Percentiles rank a stretch among this genome's conserved stretches.
Evolutionary conservation across 495 filamentous ascomycete species (phyloP).

Genomic region (Neurospora africana): DNA sequence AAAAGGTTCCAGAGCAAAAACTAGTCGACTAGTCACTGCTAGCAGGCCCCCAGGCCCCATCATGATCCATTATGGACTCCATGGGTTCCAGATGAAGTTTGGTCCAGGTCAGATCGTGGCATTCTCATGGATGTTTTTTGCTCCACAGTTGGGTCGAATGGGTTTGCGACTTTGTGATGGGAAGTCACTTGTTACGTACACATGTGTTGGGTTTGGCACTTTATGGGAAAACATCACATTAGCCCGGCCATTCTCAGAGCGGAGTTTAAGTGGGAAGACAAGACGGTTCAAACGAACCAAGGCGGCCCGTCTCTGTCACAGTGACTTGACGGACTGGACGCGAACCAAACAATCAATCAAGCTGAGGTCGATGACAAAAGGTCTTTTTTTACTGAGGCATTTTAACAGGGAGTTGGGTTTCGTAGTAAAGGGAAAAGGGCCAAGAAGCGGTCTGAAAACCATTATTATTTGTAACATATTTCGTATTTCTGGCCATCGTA

Average conservation of each 20-base stretch:
- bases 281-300: background rate
- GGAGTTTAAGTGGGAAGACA: background rate
- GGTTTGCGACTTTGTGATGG: background rate
- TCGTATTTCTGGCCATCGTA: background rate
- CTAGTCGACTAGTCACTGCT: background rate
- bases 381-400: background rate
- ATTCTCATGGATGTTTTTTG: background rate
- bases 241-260: background rate
- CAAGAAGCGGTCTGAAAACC: background rate
- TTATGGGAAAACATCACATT: background rate
- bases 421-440: background rate
- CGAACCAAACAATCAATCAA: background rate
- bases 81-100: background rate
- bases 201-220: background rate
- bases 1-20: background rate
- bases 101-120: background rate
- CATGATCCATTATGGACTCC: background rate
- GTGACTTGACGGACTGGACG: background rate
- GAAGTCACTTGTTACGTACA: background rate
- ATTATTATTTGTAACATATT: background rate
- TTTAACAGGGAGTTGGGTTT: background rate
- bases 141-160: background rate
- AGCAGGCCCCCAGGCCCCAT: background rate
- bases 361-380: background rate
- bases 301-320: background rate